Conservation (phyloP, 805 yeast genomes). For the Blastobotrys peoriensis region DNA sequence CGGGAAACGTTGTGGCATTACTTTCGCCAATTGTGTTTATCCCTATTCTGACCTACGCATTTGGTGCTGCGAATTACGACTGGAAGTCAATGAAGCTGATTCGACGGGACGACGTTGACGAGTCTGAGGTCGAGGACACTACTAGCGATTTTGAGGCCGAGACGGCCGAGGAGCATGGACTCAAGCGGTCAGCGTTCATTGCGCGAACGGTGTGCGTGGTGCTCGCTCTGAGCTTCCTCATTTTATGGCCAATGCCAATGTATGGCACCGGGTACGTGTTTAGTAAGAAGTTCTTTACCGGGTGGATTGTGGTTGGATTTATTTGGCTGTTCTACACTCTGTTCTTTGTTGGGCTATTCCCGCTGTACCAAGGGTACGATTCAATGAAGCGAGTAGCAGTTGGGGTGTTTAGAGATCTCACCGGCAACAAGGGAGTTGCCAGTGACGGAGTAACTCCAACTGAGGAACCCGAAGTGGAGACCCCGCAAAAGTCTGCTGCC, state of each 20-base stretch:
- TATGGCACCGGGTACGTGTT: conserved; percentile 75
- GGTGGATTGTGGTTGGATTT: conserved; percentile 79
- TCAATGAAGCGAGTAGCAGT: conserved; percentile 36
- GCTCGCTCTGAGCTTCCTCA: conserved; percentile 56
- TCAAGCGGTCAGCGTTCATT: conserved; percentile 51
- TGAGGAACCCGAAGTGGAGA: background rate
- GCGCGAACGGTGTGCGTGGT: conserved; percentile 57
- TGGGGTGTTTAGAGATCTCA: background rate
- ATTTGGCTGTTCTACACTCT: conserved; percentile 62
- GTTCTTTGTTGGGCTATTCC: conserved; percentile 58
- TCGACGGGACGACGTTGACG: conserved; percentile 55
- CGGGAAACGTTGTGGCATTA: conserved; percentile 81
- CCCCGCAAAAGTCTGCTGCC: background rate
- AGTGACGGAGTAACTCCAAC: background rate
- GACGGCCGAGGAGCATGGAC: conserved; percentile 48
- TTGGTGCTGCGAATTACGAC: conserved; percentile 69
- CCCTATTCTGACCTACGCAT: conserved; percentile 58
- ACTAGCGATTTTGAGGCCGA: conserved; percentile 26
- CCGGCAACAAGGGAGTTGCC: background rate
- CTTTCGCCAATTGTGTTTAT: conserved; percentile 61
- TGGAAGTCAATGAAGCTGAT: conserved; percentile 61
- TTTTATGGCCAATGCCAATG: conserved; percentile 95
- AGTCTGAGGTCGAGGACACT: conserved; percentile 31
- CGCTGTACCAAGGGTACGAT: conserved; percentile 67
- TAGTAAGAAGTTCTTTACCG: conserved; percentile 71